Base-by-base conservation (phyloP, 306 rosid species). In the Canavalia ensiformis region DNA sequence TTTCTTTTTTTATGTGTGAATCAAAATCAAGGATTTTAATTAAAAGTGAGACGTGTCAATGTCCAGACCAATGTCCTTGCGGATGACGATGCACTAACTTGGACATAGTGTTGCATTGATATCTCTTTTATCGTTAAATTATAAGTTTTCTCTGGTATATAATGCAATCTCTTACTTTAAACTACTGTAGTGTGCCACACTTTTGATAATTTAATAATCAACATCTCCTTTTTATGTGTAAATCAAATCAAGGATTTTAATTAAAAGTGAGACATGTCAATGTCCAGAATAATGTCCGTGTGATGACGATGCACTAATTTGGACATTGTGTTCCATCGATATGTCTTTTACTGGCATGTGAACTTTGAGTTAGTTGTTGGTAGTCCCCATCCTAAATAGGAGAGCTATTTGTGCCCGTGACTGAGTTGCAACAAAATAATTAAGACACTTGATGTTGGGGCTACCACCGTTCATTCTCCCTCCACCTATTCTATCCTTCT, bases 381-480 rank as follows among this genome's bases (percentile, higher is more conserved):
- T 7, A n/a, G 49, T 65, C 71, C 50, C 13, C 41, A n/a, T 65
- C 70, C 34, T 39, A 1, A 65, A 65, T 4, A 65, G 13, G n/a
- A 41, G 34, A 18, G 13, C n/a, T 65, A 65, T 18, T 65, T 41
- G 33, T 7, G 51, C 71, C 71, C 71, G 71, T 65, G 71, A 65
- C 51, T 65, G 13, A n/a, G 4, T 65, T 41, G 1, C 71, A 41
- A 41, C 33, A n/a, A 12, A 64, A 37, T 37, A 64, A 64, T 37
- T 64, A 64, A 12, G 68, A 37, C 30, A 34, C 65, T 63, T n/a
- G 29, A 64, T 64, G 30, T 62, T 35, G 30, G 69, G 67, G 12
- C 49, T 37, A 13, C 31, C 69, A 62, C 46, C 25, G 25, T 37
- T 4, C 31, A 64, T 64, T 35, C 49, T 2, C 11, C 1, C 49